A percentile compares a stretch with the other conserved stretches of the same genome.
Conservation (phyloP, 225 moss, liverwort and hornwort species). For the Straminergon stramineum region DNA sequence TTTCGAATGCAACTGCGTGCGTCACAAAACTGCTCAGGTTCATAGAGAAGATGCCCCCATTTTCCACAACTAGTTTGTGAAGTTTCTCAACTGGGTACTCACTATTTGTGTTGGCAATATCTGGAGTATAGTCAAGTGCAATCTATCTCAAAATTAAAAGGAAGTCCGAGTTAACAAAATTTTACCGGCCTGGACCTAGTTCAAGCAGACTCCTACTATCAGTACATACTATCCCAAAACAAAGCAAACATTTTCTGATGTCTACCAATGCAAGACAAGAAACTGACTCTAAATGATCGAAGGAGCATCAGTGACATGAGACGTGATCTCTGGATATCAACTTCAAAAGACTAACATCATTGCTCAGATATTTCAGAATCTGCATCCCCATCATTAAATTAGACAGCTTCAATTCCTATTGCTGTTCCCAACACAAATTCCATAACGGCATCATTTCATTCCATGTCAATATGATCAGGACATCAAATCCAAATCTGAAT, state of each 20-base stretch:
- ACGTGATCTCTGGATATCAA: not conserved
- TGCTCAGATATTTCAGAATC: not conserved
- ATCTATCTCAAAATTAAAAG: not conserved
- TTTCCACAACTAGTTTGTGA: slow-evolving; percentile 77
- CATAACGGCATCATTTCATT: not conserved
- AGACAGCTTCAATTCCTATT: not conserved
- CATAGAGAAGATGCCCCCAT: slow-evolving; percentile 89
- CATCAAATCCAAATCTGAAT: not conserved
- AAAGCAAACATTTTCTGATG: not conserved
- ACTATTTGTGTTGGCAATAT: slow-evolving; percentile 54
- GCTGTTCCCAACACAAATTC: not conserved
- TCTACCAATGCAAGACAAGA: not conserved
- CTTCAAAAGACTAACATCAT: not conserved
- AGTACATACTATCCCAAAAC: not conserved
- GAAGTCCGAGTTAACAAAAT: not conserved
- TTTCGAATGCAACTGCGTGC: slow-evolving; percentile 66
- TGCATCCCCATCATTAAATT: not conserved
- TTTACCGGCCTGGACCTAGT: not conserved
- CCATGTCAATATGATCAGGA: not conserved
- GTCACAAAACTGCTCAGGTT: slow-evolving; percentile 63
- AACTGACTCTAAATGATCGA: not conserved
- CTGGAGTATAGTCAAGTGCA: slow-evolving; percentile 43
- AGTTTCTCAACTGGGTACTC: slow-evolving; percentile 57
- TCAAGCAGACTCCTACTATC: not conserved
- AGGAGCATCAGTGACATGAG: not conserved